Conservation (phyloP, 129 eudicot species). For the Kitagawia praeruptora region DNA sequence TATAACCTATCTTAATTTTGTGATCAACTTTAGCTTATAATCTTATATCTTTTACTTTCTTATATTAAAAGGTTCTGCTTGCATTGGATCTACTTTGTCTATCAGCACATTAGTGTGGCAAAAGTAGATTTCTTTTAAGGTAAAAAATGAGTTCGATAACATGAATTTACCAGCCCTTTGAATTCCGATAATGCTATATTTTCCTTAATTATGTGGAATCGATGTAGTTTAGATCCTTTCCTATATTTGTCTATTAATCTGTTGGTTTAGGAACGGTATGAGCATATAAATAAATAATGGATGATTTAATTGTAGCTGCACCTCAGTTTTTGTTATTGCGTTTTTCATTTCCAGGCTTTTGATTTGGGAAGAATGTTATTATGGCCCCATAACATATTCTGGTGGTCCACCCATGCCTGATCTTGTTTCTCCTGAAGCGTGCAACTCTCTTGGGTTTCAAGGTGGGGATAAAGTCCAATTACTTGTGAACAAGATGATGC, state of each 20-base stretch:
- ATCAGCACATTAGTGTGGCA: constrained; percentile 25
- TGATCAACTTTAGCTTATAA: constrained; percentile 4
- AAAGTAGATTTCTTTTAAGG: constrained; percentile 3
- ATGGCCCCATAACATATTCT: constrained; percentile 42
- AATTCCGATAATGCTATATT: constrained; percentile 8
- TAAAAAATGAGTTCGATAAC: not conserved
- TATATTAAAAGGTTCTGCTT: constrained; percentile 32
- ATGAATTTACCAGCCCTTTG: not conserved
- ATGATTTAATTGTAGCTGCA: constrained; percentile 5
- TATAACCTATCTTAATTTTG: not conserved
- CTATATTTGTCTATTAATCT: not conserved
- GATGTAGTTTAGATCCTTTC: not conserved
- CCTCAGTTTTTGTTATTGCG: not conserved
- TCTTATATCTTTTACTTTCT: constrained; percentile 23
- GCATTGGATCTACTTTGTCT: constrained; percentile 15
- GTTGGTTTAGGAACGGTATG: not conserved
- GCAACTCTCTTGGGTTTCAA: constrained; percentile 24
- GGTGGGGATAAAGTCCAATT: constrained; percentile 20
- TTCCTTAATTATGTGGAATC: not conserved
- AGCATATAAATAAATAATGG: not conserved
- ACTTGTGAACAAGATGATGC: constrained; percentile 94
- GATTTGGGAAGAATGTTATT: constrained; percentile 93
- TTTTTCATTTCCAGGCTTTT: constrained; percentile 49
- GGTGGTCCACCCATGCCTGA: constrained; percentile 22
- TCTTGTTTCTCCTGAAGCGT: constrained; percentile 13